A percentile compares a stretch with the other conserved stretches of the same genome.
Evolutionary conservation across 2,329 filamentous ascomycete species (phyloP).

Genomic region (Xylaria sp.): DNA sequence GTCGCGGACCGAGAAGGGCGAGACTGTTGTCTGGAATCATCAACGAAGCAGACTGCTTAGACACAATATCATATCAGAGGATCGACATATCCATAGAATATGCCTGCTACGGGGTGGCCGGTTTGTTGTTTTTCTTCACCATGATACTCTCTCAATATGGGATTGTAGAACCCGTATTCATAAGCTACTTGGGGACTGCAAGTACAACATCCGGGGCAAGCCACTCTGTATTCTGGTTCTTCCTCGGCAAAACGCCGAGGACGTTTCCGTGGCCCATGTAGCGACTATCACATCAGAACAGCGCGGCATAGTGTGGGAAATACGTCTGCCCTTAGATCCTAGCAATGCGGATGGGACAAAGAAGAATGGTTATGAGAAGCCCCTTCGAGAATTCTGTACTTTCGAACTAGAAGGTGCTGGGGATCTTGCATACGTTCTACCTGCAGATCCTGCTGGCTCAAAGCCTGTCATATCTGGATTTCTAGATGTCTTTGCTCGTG

Average conservation of each 20-base stretch:
- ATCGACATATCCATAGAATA: constrained; percentile 80
- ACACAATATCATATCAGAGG: constrained; percentile 73
- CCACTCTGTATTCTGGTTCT: constrained; percentile 83
- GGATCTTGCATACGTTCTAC: constrained; percentile 74
- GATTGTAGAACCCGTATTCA: constrained; percentile 74
- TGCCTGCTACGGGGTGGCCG: constrained; percentile 80
- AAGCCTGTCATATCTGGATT: constrained; percentile 77
- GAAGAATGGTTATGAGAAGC: constrained; percentile 50
- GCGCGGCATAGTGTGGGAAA: constrained; percentile 83
- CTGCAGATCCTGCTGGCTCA: constrained; percentile 86
- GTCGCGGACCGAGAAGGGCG: constrained; percentile 80
- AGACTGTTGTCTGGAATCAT: constrained; percentile 87
- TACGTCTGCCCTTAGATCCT: constrained; percentile 66
- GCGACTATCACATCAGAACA: constrained; percentile 85
- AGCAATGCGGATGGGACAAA: constrained; percentile 41
- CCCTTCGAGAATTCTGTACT: constrained; percentile 73
- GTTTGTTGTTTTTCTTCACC: constrained; percentile 83
- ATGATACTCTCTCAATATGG: constrained; percentile 78
- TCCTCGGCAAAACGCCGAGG: constrained; percentile 67
- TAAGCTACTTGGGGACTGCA: constrained; percentile 64
- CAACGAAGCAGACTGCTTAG: constrained; percentile 67
- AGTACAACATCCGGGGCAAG: constrained; percentile 72
- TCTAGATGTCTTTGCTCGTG: constrained; percentile 84
- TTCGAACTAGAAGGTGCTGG: constrained; percentile 73
- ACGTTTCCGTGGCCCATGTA: constrained; percentile 72